Evolutionary conservation across 768 basidiomycete species (phyloP).

Genomic region (Rhizopogon vulgaris): DNA sequence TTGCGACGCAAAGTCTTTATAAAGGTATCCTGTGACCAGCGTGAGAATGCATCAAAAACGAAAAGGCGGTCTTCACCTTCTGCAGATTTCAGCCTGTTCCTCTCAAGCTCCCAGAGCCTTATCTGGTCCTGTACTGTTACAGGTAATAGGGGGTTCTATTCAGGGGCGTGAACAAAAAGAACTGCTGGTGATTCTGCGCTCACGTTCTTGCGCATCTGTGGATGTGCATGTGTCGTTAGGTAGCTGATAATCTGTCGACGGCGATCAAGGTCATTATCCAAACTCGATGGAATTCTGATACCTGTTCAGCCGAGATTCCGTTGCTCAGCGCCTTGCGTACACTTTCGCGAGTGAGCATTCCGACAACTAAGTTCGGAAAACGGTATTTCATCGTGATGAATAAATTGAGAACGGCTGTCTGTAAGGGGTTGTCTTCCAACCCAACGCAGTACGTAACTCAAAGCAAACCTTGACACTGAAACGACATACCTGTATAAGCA

Average conservation of each 20-base stretch:
- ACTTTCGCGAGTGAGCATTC: slow-evolving; percentile 90
- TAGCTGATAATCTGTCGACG: slow-evolving; percentile 85
- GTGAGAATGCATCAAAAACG: slow-evolving; percentile 5
- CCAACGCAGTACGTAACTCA: slow-evolving; percentile 12
- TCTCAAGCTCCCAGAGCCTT: slow-evolving; percentile 93
- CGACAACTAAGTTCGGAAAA: slow-evolving; percentile 96
- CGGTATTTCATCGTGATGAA: slow-evolving; percentile 91
- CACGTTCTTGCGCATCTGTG: slow-evolving; percentile 96
- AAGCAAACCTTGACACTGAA: slow-evolving; percentile 8
- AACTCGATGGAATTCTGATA: slow-evolving; percentile 28
- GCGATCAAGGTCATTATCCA: slow-evolving; percentile 7
- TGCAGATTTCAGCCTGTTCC: slow-evolving; percentile 81
- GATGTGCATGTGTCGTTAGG: slow-evolving; percentile 89
- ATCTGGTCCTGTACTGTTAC: slow-evolving; percentile 99
- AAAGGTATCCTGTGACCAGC: slow-evolving; percentile 62
- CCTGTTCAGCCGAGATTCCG: slow-evolving; percentile 96
- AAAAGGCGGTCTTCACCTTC: slow-evolving; percentile 54
- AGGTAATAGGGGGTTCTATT: slow-evolving; percentile 84
- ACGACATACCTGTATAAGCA: slow-evolving; percentile 81
- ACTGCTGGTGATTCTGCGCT: slow-evolving; percentile 15
- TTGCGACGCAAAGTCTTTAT: slow-evolving; percentile 80
- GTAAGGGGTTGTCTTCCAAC: slow-evolving; percentile 80
- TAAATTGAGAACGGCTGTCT: slow-evolving; percentile 91
- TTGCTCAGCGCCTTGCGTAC: slow-evolving; percentile 91
- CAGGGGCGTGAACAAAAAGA: slow-evolving; percentile 7